Base-by-base conservation (phyloP, 2,329 filamentous ascomycete species). In the Aspergillus sp. region DNA sequence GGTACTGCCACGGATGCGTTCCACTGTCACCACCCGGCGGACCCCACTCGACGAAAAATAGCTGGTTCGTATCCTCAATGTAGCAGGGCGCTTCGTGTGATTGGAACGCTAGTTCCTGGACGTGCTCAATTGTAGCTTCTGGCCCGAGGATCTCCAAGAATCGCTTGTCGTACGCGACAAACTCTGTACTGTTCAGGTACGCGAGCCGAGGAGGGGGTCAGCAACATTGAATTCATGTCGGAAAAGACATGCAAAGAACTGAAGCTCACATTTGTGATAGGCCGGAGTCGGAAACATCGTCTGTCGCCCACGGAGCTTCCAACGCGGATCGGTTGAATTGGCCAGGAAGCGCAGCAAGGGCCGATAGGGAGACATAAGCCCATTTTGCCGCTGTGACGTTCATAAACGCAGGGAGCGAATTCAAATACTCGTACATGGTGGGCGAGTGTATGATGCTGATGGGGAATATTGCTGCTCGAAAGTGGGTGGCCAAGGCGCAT, bases 41-140 rank as follows among this genome's bases (percentile, higher is more conserved):
- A 3, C 63, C 63, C 61, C 61, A 65, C 59, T 65, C 63, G 5
- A 63, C 61, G n/a, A 65, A 65, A 31, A 65, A 62, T 0, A 65
- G 51, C 23, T 65, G 47, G 1, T 57, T 56, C 5, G 61, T 63
- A 3, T 59, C 57, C 11, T 48, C 51, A 23, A 63, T 63, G 22
- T 61, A 63, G 34, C 57, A 65, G 0, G 60, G 63, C 1, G 54
- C 57, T 31, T 63, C 61, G 17, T 63, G 63, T 6, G 49, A 25
- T 38, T 65, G 61, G 31, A 43, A 61, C 4, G 63, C 57, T 1
- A 63, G 43, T 4, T 61, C 54, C 28, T 63, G 63, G 17, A 63
- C 51, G 22, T 63, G 63, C 13, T 61, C 58, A 5, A 63, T 51
- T 15, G 47, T 65, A 3, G 61, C 61, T 7, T 57, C 45, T 19